Evolutionary conservation across 2,329 filamentous ascomycete species (phyloP), one percentile per base, ranked within the genome.

Genomic region (Epichloe bromicola): DNA sequence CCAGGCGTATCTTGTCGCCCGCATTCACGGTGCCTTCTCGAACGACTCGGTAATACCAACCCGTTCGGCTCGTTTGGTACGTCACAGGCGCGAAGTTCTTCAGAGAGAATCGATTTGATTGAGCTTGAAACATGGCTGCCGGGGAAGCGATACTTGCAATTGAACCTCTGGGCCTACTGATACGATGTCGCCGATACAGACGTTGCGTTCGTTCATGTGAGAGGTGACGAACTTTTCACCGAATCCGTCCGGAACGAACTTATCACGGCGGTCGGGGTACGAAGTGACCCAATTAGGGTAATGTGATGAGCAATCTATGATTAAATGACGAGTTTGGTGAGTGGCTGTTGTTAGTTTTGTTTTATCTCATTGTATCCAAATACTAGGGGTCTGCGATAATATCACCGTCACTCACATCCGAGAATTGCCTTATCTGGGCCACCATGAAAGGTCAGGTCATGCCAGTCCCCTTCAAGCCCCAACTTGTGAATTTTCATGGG

Each of bases 21-120:
- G 71, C 70, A 17, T 68, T 62, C 41, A 85, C 72, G 0, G 60
- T 65, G 0, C 82, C 82, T 34, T 75, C 71, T 3, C 67, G 66
- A 15, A 84, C 59, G 1, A 85, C 75, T 2, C 80, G 74, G 56
- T 83, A 84, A 60, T 83, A 78, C 81, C 80, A 85, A 0, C 82
- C 82, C 0, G 80, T 83, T 1, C 80, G 73, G 52, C 76, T 76
- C 2, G 67, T 68, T 54, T 73, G 70, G 64, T 77, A 81, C 0
- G 78, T 76, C 19, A 71, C 67, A 1, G 74, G 74, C 4, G 80
- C 77, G 63, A 85, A 83, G 54, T 80, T 75, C 57, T 78, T 78
- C 10, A 82, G 66, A 36, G 75, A 71, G 61, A 85, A 85, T 1
- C 81, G 78, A 57, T n/a, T n/a, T 84, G 80, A 60, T 85, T 85